Base-by-base conservation (phyloP, 2,329 filamentous ascomycete genomes). In the Ophiostoma piceae region DNA sequence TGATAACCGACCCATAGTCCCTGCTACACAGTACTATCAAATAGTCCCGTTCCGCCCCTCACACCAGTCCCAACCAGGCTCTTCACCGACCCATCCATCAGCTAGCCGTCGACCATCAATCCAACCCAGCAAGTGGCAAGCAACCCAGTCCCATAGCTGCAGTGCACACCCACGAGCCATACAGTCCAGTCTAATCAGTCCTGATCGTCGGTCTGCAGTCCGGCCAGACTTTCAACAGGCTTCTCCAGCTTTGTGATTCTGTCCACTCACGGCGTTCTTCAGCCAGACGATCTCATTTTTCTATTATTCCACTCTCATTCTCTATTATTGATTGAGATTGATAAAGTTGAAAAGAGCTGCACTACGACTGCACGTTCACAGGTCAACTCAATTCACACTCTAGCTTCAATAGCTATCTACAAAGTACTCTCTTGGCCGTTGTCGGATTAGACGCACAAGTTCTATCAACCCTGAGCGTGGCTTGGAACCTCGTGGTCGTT, bases 31-130 rank as follows among this genome's bases (percentile, higher is more conserved):
- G n/a, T n/a, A n/a, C 22, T 35, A 32, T 57, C 51, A 57, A 26
- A 57, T 57, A 57, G 51, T 26, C 57, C 26, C 57, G 3, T 62
- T 26, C 26, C 57, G 57, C 57, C 57, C 57, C 57, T 62, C 57
- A 29, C 22, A 19, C 26, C 57, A 14, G 26, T 62, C 57, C 57
- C 26, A 32, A 32, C 57, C 57, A 62, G 57, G 57, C 57, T n/a
- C 22, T 32, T 57, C 22, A 57, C 51, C 51, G n/a, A 57, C n/a
- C 51, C 51, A 57, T 57, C 22, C n/a, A 54, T 54, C 51, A 51
- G 47, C 47, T 22, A 51, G 5, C 19, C 47, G 39, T 2, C 16
- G 22, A 6, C 51, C 51, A 54, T 54, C 22, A 22, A 54, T 22
- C 51, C 51, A 57, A 22, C 22, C 51, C 16, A 47, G 41, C 41